Conservation (phyloP, 2,329 filamentous ascomycete genomes). For the Cercospora sp. region DNA sequence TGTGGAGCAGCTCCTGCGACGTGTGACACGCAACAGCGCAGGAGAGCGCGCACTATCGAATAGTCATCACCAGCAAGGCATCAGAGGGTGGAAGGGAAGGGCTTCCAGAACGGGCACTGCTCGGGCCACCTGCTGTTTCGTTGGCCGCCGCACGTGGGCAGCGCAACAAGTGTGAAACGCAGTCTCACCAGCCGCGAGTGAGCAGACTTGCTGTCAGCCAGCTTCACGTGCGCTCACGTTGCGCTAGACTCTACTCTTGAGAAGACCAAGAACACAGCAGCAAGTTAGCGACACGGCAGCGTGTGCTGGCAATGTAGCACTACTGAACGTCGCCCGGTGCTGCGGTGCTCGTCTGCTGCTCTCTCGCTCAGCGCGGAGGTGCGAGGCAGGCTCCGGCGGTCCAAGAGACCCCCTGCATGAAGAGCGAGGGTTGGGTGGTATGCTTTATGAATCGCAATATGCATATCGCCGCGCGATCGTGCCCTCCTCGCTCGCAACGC, state of each 20-base stretch:
- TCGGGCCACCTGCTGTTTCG: not conserved
- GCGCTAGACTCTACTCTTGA: not conserved
- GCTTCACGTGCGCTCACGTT: not conserved
- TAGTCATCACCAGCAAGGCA: not conserved
- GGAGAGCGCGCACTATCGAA: not conserved
- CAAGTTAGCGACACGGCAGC: not conserved
- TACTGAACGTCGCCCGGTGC: not conserved
- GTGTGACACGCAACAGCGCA: not conserved
- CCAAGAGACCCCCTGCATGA: not conserved
- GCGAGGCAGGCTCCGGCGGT: not conserved
- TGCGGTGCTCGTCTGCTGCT: not conserved
- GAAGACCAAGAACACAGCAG: too few relatives aligned
- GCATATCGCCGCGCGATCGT: not conserved
- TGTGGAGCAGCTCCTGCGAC: not conserved
- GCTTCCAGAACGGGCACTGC: not conserved
- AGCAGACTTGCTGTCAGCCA: not conserved
- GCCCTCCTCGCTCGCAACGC: not conserved
- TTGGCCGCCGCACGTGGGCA: not conserved
- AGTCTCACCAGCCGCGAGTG: not conserved
- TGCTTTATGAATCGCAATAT: constrained; percentile 4
- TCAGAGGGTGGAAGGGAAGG: not conserved
- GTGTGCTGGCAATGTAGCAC: not conserved
- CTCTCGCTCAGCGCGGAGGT: not conserved
- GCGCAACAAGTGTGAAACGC: not conserved
- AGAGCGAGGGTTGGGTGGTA: not conserved